phyloP scores from a whole-genome alignment of 441 rosid genomes.

The Hura crepitans region DNA sequence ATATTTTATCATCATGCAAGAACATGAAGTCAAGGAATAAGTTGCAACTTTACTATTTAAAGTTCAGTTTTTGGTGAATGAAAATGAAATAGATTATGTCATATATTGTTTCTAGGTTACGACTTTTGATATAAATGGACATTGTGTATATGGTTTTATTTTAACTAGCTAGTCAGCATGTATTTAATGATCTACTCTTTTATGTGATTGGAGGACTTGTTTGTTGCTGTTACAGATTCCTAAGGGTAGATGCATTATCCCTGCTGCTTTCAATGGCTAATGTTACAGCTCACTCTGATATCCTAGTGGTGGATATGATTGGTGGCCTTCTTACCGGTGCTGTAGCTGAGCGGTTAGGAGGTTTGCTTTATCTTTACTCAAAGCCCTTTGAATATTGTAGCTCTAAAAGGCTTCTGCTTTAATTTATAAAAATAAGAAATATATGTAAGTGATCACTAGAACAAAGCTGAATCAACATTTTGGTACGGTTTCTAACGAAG shows the following conservation, averaged over 20 bases:
- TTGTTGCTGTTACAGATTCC: slow-evolving; percentile 45
- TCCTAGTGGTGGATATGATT: slow-evolving; percentile 80
- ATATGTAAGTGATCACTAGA: background rate
- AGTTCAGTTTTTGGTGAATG: background rate
- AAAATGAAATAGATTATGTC: background rate
- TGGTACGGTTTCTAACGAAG: background rate
- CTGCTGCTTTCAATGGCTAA: slow-evolving; percentile 83
- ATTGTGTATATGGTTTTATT: background rate
- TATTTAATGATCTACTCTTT: background rate
- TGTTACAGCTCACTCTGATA: slow-evolving; percentile 60
- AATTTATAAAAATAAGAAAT: slow-evolving; percentile 5
- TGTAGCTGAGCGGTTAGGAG: slow-evolving; percentile 89
- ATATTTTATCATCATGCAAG: background rate
- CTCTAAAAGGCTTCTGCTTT: background rate
- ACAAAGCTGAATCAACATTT: slow-evolving; percentile 5
- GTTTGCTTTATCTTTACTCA: slow-evolving; percentile 28
- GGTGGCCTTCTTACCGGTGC: slow-evolving; percentile 94
- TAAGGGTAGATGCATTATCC: slow-evolving; percentile 74
- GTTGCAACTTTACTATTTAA: background rate
- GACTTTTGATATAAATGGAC: background rate
- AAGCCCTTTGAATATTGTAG: background rate
- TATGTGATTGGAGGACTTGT: background rate
- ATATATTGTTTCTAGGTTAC: background rate
- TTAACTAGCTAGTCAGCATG: background rate
- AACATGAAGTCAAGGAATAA: background rate